Evolutionary conservation across 441 rosid genomes (phyloP).

Genomic region (Erysimum cheiri): DNA sequence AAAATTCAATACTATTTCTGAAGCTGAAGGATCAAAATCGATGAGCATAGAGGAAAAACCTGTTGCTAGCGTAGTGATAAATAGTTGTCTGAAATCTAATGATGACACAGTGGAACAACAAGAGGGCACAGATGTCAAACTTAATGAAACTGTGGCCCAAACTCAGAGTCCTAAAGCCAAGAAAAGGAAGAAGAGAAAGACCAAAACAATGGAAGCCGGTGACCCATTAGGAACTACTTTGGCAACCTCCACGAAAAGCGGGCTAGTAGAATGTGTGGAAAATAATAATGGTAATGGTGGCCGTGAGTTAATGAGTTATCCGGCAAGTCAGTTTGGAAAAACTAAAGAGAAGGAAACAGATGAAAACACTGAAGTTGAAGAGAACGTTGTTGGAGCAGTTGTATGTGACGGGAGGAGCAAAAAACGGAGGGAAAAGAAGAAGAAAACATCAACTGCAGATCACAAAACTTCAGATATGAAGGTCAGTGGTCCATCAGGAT

Average conservation of each 20-base stretch:
- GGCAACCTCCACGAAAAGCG: slow-evolving; percentile 9
- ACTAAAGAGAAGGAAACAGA: slow-evolving; percentile 17
- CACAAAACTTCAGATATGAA: slow-evolving; percentile 30
- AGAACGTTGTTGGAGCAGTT: slow-evolving; percentile 15
- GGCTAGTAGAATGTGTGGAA: slow-evolving; percentile 17
- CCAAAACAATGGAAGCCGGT: slow-evolving; percentile 10
- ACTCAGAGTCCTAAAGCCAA: slow-evolving; percentile 34
- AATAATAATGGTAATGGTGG: slow-evolving; percentile 4
- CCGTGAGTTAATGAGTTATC: not conserved
- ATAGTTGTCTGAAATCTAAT: slow-evolving; percentile 17
- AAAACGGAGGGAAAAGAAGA: slow-evolving; percentile 28
- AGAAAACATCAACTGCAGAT: slow-evolving; percentile 22
- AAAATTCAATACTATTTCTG: slow-evolving; percentile 20
- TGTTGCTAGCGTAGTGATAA: slow-evolving; percentile 19
- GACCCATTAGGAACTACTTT: slow-evolving; percentile 13
- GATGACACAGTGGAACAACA: slow-evolving; percentile 11
- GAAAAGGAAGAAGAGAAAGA: slow-evolving; percentile 33
- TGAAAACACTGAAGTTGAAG: slow-evolving; percentile 16
- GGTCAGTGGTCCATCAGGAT: slow-evolving; percentile 25
- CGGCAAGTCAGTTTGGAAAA: not conserved
- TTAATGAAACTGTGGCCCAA: slow-evolving; percentile 24
- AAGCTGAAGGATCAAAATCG: slow-evolving; percentile 36
- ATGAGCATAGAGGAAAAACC: not conserved
- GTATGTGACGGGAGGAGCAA: slow-evolving; percentile 17
- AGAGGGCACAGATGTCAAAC: slow-evolving; percentile 9